Base-by-base conservation (phyloP, 2,329 filamentous ascomycete genomes). In the Fusarium buharicum region DNA sequence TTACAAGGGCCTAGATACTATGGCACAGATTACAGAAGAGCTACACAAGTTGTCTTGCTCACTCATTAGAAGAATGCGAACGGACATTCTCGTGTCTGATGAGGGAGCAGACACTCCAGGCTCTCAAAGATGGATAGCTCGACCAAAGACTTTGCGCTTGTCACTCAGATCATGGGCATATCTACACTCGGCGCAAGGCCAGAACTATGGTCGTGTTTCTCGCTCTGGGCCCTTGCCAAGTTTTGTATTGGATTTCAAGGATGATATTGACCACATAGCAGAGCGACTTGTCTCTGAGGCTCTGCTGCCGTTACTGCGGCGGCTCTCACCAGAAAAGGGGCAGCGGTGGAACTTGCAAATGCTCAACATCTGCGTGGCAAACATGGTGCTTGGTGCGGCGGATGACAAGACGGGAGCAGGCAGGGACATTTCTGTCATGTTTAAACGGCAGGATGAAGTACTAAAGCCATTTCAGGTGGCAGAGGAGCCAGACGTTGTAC, bases 291-390 rank as follows among this genome's bases (percentile, higher is more conserved):
- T 93, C 0, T 77, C 82, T 4, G 90, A 95, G 58, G 77, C 82
- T 2, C 74, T 96, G 16, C 66, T 93, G 4, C 85, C 86, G 0
- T 84, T 96, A 73, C 92, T 97, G 70, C 86, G 87, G 13, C 88
- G 86, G 59, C 79, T 97, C 12, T 89, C 94, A 64, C 83, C 87
- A 0, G 87, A 90, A 59, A 85, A 83, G 60, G 78, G 81, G 8
- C 84, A 83, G 57, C 79, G 81, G 9, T 96, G 91, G 90, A 91
- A 94, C 65, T 76, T 97, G 16, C 91, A 90, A 63, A 78, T 98
- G 47, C 81, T 98, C 56, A 98, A 97, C 64, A 79, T 98, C 18
- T 93, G 92, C 40, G 93, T 91, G 8, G 90, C 91, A 13, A 96
- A 97, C 72, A 94, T 98, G 88, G 83, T 83, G 2, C 79, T 83